phyloP scores from a whole-genome alignment of 2,329 filamentous ascomycete genomes.

The Beauveria varroae region DNA sequence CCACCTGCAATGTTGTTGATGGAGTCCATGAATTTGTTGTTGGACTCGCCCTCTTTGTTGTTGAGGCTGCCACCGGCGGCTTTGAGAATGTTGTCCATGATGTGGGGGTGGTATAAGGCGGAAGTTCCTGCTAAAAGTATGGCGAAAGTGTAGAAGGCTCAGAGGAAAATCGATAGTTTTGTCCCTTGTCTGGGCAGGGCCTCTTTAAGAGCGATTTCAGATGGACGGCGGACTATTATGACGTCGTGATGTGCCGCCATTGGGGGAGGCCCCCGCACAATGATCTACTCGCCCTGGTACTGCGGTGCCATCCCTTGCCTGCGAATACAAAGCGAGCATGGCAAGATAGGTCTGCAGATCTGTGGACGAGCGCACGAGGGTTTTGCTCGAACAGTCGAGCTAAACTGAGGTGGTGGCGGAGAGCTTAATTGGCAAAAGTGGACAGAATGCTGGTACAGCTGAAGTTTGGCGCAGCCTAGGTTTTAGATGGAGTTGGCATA shows the following conservation, averaged over 20 bases:
- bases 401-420: neutral
- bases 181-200: neutral
- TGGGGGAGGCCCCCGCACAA: neutral
- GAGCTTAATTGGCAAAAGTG: neutral
- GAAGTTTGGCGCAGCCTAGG: neutral
- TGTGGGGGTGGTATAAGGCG: neutral
- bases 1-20: slow-evolving; percentile 6
- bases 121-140: neutral
- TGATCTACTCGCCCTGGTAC: neutral
- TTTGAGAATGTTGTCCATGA: slow-evolving; percentile 6
- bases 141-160: neutral
- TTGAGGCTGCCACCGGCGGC: neutral
- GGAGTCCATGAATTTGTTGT: neutral
- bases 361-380: neutral
- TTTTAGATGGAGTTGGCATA: too few species aligned
- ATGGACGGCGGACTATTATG: neutral
- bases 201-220: neutral
- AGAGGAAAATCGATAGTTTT: neutral
- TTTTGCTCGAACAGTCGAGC: neutral
- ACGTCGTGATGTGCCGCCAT: neutral
- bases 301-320: neutral
- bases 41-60: slow-evolving; percentile 2
- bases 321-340: neutral
- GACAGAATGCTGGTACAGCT: neutral
- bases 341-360: neutral